phyloP scores from a whole-genome alignment of 805 yeast genomes.

The Yarrowia sp. region DNA sequence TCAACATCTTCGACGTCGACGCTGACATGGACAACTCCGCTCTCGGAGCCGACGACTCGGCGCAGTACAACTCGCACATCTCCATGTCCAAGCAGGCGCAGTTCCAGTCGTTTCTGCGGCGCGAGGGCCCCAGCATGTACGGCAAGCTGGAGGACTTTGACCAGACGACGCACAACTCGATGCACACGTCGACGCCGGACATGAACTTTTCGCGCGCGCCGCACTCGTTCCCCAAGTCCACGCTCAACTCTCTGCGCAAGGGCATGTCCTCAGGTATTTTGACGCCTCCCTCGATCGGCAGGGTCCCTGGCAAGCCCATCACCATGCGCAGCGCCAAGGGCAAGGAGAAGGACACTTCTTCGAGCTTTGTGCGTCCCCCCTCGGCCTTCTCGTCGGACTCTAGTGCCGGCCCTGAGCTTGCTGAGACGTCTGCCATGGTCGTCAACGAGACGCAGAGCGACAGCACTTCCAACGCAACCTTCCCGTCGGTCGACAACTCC shows the following conservation, averaged over 20 bases:
- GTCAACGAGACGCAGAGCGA: background rate
- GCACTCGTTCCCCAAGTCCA: background rate
- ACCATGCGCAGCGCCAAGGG: background rate
- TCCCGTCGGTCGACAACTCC: conserved; percentile 1
- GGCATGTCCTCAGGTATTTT: background rate
- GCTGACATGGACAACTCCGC: background rate
- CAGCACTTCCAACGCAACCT: background rate
- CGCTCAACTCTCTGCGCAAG: background rate
- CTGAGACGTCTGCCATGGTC: background rate
- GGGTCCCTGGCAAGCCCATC: background rate
- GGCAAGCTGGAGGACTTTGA: conserved; percentile 13
- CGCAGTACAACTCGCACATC: conserved; percentile 7
- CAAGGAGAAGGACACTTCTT: background rate
- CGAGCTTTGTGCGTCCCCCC: background rate
- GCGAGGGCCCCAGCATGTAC: background rate
- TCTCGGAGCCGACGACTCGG: background rate
- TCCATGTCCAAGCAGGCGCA: background rate
- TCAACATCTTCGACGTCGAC: background rate
- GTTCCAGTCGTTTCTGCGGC: background rate
- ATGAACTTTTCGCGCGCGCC: background rate
- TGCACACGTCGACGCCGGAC: conserved; percentile 8
- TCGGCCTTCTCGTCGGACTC: background rate
- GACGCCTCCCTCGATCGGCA: background rate
- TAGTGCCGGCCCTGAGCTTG: background rate
- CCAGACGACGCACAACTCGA: background rate